These are phyloP conservation scores for Priceomyces carsonii DNA, from an alignment of 805 yeast species.

Conservation along the genomic window DNA sequence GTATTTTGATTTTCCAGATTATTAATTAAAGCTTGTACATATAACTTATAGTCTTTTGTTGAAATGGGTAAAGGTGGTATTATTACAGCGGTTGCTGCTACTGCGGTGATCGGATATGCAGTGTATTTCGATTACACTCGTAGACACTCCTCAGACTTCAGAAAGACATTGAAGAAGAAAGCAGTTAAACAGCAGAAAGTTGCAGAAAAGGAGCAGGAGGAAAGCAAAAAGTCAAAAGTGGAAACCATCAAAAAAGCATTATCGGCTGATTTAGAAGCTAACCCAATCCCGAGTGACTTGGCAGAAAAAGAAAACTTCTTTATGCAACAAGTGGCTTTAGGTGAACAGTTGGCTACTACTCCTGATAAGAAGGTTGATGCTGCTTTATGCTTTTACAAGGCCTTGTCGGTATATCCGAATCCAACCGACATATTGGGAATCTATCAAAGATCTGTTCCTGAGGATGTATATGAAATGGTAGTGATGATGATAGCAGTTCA, in stretches of 20 bases:
- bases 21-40: constrained; percentile 6
- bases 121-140: constrained; percentile 91
- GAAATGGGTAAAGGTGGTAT: constrained; percentile 31
- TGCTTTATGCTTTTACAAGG: constrained; percentile 91
- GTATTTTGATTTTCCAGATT: too few relatives aligned
- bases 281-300: constrained; percentile 75
- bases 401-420: constrained; percentile 88
- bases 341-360: constrained; percentile 73
- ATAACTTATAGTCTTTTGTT: neutral
- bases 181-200: constrained; percentile 61
- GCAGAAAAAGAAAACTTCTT: constrained; percentile 75
- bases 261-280: constrained; percentile 59
- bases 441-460: constrained; percentile 86
- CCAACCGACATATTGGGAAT: constrained; percentile 90
- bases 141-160: constrained; percentile 78
- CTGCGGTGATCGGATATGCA: constrained; percentile 71
- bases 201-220: constrained; percentile 54
- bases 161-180: constrained; percentile 68
- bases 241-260: constrained; percentile 63
- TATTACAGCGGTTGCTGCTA: constrained; percentile 46
- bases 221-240: constrained; percentile 60
- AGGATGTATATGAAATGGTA: constrained; percentile 76
- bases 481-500: constrained; percentile 87
- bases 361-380: constrained; percentile 76
- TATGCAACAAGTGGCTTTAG: constrained; percentile 78